Base-by-base conservation (phyloP, 2,329 filamentous ascomycete genomes). In the Capronia epimyces region DNA sequence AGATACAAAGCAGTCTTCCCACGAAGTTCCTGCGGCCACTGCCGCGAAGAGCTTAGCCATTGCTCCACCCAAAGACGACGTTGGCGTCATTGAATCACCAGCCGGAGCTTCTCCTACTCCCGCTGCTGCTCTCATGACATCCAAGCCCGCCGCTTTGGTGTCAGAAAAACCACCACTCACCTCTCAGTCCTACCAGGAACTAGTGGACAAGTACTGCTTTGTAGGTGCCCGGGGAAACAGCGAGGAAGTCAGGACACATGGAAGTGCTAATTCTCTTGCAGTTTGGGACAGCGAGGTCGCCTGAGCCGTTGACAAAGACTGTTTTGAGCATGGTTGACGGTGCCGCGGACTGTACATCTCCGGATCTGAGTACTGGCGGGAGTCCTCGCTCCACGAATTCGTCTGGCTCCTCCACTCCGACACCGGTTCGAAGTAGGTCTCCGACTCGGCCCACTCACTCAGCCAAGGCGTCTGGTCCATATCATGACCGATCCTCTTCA, bases 141-240 rank as follows among this genome's bases (percentile, higher is more conserved):
- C 59, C 60, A 71, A 76, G 47, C 80, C 69, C 65, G 79, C 71
- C 74, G 79, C 65, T 67, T 76, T 75, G 61, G 72, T 78, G 12
- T 74, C 77, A 32, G 78, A 80, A 64, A 82, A 84, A 64, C 83
- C 83, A 39, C 77, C 80, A 64, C 84, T 95, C 60, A 81, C 90
- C 54, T 94, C 89, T 58, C 83, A 88, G 54, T 90, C 91, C 53
- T 97, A 98, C 69, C 88, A 94, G 72, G 93, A 98, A 72, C 80
- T 98, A 60, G 86, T 98, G 70, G 90, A 95, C 76, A 96, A 95
- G 76, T 98, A 95, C 78, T 98, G 93, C 79, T 98, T 97, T 82
- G 91, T 96, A 91, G 83, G 91, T 95, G 79, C 79, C 66, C 70
- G 70, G 53, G 47, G 58, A 52, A 60, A 59, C 42, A 60, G 55